Conservation (phyloP, 768 basidiomycete species). For the Coprinellus aureogranulatus region DNA sequence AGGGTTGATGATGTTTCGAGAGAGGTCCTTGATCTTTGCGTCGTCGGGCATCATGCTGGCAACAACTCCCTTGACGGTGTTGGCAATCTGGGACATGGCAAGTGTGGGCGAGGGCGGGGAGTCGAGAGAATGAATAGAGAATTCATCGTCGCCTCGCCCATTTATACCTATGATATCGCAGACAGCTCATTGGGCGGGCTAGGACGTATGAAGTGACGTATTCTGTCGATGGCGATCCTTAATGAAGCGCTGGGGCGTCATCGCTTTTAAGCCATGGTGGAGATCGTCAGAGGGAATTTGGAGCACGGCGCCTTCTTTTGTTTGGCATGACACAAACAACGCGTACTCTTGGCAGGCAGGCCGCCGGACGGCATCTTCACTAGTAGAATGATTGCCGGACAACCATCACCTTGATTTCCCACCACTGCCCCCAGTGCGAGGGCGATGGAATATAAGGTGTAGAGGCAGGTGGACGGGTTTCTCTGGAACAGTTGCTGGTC, state of each 20-base stretch:
- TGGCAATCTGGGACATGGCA: slow-evolving; percentile 21
- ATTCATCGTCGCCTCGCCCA: neutral
- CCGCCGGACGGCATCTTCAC: too few relatives aligned
- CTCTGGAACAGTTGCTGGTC: slow-evolving; percentile 7
- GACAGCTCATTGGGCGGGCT: too few relatives aligned
- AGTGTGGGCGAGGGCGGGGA: neutral
- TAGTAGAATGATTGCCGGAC: neutral
- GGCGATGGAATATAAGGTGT: neutral
- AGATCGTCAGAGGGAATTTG: too few relatives aligned
- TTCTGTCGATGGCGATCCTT: too few relatives aligned
- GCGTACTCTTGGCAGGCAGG: too few relatives aligned
- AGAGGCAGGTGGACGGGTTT: neutral
- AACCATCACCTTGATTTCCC: neutral
- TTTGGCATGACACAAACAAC: too few relatives aligned
- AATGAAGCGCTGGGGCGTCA: too few relatives aligned
- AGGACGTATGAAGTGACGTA: too few relatives aligned
- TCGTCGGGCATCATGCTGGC: slow-evolving; percentile 21
- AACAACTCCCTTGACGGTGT: slow-evolving; percentile 22
- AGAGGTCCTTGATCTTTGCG: slow-evolving; percentile 34
- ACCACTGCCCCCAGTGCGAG: neutral
- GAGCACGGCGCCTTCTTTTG: too few relatives aligned
- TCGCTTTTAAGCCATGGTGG: too few relatives aligned
- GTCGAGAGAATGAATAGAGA: neutral
- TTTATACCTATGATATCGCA: neutral
- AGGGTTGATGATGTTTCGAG: slow-evolving; percentile 31